phyloP scores from a whole-genome alignment of 495 filamentous ascomycete genomes.

The Lasiosphaeria ovina region DNA sequence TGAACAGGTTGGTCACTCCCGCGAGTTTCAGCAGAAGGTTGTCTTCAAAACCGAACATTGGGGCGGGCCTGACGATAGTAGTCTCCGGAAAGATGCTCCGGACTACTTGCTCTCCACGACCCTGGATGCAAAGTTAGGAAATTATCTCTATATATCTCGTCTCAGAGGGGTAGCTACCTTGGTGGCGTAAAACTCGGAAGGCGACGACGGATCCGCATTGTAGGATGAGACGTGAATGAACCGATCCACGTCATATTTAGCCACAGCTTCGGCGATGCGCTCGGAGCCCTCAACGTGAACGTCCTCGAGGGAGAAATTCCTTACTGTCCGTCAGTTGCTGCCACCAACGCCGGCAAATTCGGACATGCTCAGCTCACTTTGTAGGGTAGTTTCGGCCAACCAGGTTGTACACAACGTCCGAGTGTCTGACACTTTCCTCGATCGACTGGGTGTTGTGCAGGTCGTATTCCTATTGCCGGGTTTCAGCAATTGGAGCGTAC shows the following conservation, averaged over 20 bases:
- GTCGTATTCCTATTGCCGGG: constrained; percentile 73
- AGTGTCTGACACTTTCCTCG: constrained; percentile 94
- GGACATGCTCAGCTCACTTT: constrained; percentile 60
- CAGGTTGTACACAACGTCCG: constrained; percentile 95
- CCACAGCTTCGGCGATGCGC: constrained; percentile 91
- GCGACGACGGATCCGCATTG: constrained; percentile 78
- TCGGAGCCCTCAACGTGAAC: constrained; percentile 94
- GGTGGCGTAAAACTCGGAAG: constrained; percentile 82
- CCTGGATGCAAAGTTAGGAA: constrained; percentile 47
- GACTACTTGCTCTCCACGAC: constrained; percentile 74
- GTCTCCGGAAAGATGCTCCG: constrained; percentile 95
- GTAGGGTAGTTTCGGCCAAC: constrained; percentile 92
- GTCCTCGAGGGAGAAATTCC: constrained; percentile 91
- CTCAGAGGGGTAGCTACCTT: constrained; percentile 58
- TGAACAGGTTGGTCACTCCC: constrained; percentile 72
- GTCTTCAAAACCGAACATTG: constrained; percentile 94
- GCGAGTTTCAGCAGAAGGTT: constrained; percentile 85
- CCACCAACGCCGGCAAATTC: background rate
- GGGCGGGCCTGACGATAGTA: constrained; percentile 92
- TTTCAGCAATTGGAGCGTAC: constrained; percentile 21
- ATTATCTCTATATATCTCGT: background rate
- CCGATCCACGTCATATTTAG: constrained; percentile 97
- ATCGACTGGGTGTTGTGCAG: constrained; percentile 93
- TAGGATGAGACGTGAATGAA: constrained; percentile 97
- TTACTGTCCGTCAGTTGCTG: constrained; percentile 39